These are phyloP conservation scores for Protostelium mycophagum DNA, from an alignment of 78 protist genomes.

Conservation along the genomic window DNA sequence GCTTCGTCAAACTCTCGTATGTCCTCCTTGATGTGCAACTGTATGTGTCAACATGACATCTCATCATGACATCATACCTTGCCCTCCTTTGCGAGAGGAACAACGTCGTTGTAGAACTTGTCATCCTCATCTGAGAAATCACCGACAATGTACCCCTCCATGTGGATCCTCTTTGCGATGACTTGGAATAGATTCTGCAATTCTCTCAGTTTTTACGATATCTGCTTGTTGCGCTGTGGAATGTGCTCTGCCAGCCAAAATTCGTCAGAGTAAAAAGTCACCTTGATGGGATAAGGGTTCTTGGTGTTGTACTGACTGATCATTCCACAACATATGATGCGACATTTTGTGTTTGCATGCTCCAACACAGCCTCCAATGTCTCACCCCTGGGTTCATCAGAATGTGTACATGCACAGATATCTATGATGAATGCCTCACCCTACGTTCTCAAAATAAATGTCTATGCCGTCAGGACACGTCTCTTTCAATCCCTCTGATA, in stretches of 20 bases:
- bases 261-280: neutral
- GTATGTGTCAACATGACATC: neutral
- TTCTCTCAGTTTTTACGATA: neutral
- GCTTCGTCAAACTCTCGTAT: conserved; percentile 28
- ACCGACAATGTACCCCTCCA: conserved; percentile 49
- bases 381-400: conserved; percentile 18
- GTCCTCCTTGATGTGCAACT: conserved; percentile 21
- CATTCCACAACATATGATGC: conserved; percentile 53
- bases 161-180: conserved; percentile 8
- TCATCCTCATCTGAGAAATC: neutral
- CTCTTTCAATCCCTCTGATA: neutral
- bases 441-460: conserved; percentile 70
- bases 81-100: neutral
- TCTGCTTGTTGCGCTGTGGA: neutral
- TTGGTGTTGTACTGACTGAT: conserved; percentile 37
- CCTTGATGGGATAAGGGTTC: neutral
- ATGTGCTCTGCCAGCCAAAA: neutral
- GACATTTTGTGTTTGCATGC: neutral
- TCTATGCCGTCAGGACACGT: conserved; percentile 57
- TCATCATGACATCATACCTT: neutral
- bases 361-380: conserved; percentile 39
- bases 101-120: conserved; percentile 1
- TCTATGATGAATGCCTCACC: conserved; percentile 15
- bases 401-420: neutral
- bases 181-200: neutral